phyloP scores from a whole-genome alignment of 1,284 basidiomycete species.

The Cystobasidium sp. region DNA sequence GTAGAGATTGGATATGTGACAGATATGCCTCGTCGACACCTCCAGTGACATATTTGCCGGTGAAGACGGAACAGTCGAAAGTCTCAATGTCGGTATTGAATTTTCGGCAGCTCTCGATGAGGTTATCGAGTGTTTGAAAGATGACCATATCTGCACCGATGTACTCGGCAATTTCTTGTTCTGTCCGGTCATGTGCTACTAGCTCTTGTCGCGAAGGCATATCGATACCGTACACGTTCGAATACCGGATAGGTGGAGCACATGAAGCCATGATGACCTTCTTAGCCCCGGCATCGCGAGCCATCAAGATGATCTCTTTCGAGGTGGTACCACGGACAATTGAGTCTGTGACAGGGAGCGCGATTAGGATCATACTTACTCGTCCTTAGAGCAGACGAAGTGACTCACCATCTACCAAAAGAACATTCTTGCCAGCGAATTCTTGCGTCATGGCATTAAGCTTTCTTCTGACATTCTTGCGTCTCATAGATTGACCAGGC shows the following conservation, averaged over 20 bases:
- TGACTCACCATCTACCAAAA: constrained; percentile 86
- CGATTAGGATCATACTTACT: neutral
- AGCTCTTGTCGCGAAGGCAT: constrained; percentile 96
- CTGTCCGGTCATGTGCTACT: constrained; percentile 82
- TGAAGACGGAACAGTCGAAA: constrained; percentile 98
- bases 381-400: neutral
- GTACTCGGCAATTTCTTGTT: constrained; percentile 73
- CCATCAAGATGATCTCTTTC: constrained; percentile 99
- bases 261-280: constrained; percentile 96
- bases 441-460: constrained; percentile 99
- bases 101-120: constrained; percentile 82
- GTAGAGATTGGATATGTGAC: constrained; percentile 71
- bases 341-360: constrained; percentile 68
- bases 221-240: constrained; percentile 99
- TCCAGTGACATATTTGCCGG: constrained; percentile 94
- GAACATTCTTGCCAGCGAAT: constrained; percentile 87
- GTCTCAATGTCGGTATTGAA: constrained; percentile 77
- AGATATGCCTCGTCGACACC: constrained; percentile 90
- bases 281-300: constrained; percentile 97
- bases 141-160: constrained; percentile 97
- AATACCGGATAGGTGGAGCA: constrained; percentile 89
- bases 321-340: constrained; percentile 99
- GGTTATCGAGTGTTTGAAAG: constrained; percentile 92
- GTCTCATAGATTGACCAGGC: constrained; percentile 93
- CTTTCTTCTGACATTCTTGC: constrained; percentile 94